Percentiles rank a stretch among this genome's conserved stretches.
Conservation (phyloP, 805 yeast genomes). For the Cyberlindnera mrakii region DNA sequence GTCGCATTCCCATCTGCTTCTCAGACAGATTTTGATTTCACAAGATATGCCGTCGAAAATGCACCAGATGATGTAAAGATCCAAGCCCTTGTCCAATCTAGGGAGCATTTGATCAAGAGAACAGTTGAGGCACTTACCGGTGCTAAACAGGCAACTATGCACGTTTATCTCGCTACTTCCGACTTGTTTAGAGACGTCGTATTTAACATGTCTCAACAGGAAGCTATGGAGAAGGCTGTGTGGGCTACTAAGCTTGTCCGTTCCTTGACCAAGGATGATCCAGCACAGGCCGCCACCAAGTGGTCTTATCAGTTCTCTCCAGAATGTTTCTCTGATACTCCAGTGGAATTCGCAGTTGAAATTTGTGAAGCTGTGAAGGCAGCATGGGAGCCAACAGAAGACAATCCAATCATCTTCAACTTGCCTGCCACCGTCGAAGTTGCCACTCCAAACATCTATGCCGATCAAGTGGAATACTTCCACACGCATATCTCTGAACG, state of each 20-base stretch:
- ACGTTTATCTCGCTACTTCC: constrained; percentile 70
- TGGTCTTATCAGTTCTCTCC: constrained; percentile 78
- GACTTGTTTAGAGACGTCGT: constrained; percentile 73
- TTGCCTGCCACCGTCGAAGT: constrained; percentile 80
- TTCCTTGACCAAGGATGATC: constrained; percentile 71
- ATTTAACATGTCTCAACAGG: constrained; percentile 63
- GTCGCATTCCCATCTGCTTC: constrained; percentile 80
- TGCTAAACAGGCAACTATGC: constrained; percentile 67
- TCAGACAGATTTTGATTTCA: constrained; percentile 77
- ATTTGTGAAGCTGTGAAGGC: constrained; percentile 75
- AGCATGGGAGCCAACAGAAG: constrained; percentile 76
- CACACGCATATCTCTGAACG: constrained; percentile 62
- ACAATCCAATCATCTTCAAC: constrained; percentile 70
- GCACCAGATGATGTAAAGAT: constrained; percentile 72
- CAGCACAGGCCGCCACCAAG: constrained; percentile 50
- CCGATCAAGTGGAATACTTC: constrained; percentile 77
- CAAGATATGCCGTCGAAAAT: constrained; percentile 70
- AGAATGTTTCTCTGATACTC: constrained; percentile 72
- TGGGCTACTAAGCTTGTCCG: constrained; percentile 64
- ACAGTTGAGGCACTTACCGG: constrained; percentile 70
- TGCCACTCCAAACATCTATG: constrained; percentile 68
- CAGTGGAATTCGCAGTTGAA: constrained; percentile 65
- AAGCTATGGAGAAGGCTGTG: constrained; percentile 62
- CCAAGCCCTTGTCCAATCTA: constrained; percentile 71
- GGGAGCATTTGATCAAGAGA: constrained; percentile 67